phyloP scores from a whole-genome alignment of 2,329 filamentous ascomycete genomes.

The Claviceps sp. region DNA sequence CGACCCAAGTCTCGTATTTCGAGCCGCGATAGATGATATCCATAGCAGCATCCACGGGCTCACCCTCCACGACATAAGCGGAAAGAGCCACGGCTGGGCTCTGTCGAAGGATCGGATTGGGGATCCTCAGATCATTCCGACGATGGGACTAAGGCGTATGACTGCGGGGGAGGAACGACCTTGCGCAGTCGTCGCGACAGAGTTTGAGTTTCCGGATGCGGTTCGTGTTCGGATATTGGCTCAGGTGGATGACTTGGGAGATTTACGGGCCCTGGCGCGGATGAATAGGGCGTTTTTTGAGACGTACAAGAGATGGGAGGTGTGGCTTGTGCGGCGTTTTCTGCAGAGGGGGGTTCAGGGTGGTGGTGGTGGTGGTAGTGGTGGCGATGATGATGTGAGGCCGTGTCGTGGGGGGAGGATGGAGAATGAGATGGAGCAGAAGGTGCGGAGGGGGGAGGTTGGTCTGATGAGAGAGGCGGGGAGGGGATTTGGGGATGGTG shows the following conservation, averaged over 20 bases:
- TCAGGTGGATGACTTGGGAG: conserved; percentile 24
- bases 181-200: conserved; percentile 18
- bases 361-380: no score
- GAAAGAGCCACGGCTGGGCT: conserved; percentile 35
- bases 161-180: conserved; percentile 12
- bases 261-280: conserved; percentile 29
- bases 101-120: conserved; percentile 25
- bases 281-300: conserved; percentile 29
- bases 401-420: no score
- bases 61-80: conserved; percentile 34
- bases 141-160: conserved; percentile 18
- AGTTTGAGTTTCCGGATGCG: conserved; percentile 23
- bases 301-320: conserved; percentile 31
- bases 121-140: conserved; percentile 22
- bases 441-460: conserved; percentile 19
- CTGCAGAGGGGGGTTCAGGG: conserved; percentile 14
- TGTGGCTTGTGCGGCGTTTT: conserved; percentile 23
- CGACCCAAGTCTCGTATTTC: conserved; percentile 34
- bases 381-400: no score
- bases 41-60: conserved; percentile 36
- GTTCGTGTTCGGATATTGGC: conserved; percentile 27
- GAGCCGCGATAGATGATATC: conserved; percentile 33
- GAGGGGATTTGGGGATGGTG: background rate
- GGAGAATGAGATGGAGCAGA: conserved; percentile 19
- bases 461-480: conserved; percentile 16